A percentile compares a stretch with the other conserved stretches of the same genome.
Evolutionary conservation across 129 eudicot genomes (phyloP).

Genomic region (Centella asiatica): DNA sequence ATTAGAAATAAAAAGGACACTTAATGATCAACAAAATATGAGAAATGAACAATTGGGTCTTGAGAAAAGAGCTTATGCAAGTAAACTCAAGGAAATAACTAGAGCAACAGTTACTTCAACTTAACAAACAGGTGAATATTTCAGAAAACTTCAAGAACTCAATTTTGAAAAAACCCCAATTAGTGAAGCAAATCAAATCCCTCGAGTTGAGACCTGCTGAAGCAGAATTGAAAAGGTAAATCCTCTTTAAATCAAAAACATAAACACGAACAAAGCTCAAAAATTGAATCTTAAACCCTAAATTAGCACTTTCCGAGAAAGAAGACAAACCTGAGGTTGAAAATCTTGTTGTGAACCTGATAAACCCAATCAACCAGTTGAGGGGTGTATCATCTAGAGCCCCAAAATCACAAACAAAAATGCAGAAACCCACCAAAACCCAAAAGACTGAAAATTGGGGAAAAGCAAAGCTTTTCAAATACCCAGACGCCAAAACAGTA

Average conservation of each 20-base stretch:
- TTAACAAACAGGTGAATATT: neutral
- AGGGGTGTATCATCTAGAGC: neutral
- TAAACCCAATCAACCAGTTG: neutral
- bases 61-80: neutral
- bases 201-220: conserved; percentile 14
- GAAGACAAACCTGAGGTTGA: conserved; percentile 1
- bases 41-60: neutral
- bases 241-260: too few species aligned
- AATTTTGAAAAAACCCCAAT: neutral
- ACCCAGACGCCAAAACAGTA: conserved; percentile 1
- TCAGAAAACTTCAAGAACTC: neutral
- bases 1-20: neutral
- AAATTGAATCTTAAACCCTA: conserved; percentile 8
- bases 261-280: neutral
- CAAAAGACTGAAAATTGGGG: neutral
- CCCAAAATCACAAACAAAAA: neutral
- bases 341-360: conserved; percentile 1
- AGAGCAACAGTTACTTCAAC: neutral
- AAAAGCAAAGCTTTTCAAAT: conserved; percentile 7
- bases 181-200: neutral
- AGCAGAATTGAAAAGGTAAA: neutral
- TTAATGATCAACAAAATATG: conserved; percentile 8
- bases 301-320: conserved; percentile 7
- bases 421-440: neutral
- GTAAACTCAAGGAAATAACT: neutral